Percentiles rank a stretch among this genome's conserved stretches.
Conservation (phyloP, 805 yeast genomes). For the Myxozyma geophila region DNA sequence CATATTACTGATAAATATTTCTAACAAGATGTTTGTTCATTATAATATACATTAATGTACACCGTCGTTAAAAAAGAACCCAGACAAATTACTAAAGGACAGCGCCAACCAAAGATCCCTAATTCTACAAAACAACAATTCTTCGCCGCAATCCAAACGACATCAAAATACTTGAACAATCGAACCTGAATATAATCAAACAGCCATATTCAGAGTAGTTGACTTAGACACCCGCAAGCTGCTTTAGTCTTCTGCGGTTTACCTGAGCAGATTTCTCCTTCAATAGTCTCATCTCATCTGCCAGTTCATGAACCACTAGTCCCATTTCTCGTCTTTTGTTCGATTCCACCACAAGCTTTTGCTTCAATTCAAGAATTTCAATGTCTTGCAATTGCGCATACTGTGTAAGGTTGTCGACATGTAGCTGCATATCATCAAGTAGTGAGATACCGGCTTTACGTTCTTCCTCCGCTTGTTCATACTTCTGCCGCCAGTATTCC, state of each 20-base stretch:
- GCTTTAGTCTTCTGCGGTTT: constrained; percentile 17
- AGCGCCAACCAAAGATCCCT: constrained; percentile 8
- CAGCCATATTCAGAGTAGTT: neutral
- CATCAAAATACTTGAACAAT: neutral
- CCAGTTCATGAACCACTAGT: constrained; percentile 7
- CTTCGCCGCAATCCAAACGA: neutral
- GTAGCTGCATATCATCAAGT: constrained; percentile 18
- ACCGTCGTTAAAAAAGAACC: neutral
- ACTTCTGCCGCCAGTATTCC: constrained; percentile 17
- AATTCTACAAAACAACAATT: neutral
- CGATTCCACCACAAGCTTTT: constrained; percentile 11
- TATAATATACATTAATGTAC: neutral
- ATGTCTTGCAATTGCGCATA: constrained; percentile 22
- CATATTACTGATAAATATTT: neutral
- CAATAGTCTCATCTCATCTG: constrained; percentile 16
- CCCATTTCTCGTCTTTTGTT: constrained; percentile 11
- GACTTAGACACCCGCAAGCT: neutral
- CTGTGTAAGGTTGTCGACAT: constrained; percentile 19
- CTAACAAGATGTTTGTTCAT: neutral
- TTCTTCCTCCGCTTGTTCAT: constrained; percentile 19
- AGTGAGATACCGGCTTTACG: constrained; percentile 3
- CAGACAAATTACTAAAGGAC: neutral
- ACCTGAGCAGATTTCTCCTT: constrained; percentile 20
- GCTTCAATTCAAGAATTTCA: constrained; percentile 8
- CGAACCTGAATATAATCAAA: neutral